Conservation (phyloP, 2,329 filamentous ascomycete species). For the Ceratocystis colombiana region DNA sequence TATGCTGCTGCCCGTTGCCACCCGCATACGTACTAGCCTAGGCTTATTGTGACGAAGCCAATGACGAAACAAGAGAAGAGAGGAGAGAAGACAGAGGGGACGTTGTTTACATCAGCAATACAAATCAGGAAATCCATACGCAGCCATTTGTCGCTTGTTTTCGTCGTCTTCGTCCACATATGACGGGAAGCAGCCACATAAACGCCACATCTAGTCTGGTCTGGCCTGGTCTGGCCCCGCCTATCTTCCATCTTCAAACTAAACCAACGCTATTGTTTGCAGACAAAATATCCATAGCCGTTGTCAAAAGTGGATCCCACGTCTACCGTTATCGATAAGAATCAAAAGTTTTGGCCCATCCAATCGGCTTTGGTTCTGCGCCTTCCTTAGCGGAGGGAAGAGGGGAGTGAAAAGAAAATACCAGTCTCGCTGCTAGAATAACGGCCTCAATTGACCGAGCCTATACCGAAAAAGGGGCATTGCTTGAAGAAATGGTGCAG, state of each 20-base stretch:
- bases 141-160: too few relatives aligned
- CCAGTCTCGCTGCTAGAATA: background rate
- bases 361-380: conserved; percentile 13
- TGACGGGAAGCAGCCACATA: too few relatives aligned
- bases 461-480: background rate
- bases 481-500: conserved; percentile 46
- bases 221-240: too few relatives aligned
- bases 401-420: background rate
- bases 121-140: too few relatives aligned
- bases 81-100: background rate
- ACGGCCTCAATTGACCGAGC: background rate
- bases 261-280: too few relatives aligned
- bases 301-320: conserved; percentile 26
- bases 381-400: background rate
- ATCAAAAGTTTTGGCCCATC: background rate
- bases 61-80: conserved; percentile 3
- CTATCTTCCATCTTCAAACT: too few relatives aligned
- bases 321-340: conserved; percentile 29
- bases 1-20: background rate
- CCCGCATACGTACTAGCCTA: background rate
- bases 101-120: too few relatives aligned
- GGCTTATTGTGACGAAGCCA: background rate
- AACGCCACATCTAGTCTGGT: too few relatives aligned
- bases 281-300: conserved; percentile 10
- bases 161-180: too few relatives aligned